Conservation (phyloP, 1,284 basidiomycete species). For the Crucibulum cyathiforme region DNA sequence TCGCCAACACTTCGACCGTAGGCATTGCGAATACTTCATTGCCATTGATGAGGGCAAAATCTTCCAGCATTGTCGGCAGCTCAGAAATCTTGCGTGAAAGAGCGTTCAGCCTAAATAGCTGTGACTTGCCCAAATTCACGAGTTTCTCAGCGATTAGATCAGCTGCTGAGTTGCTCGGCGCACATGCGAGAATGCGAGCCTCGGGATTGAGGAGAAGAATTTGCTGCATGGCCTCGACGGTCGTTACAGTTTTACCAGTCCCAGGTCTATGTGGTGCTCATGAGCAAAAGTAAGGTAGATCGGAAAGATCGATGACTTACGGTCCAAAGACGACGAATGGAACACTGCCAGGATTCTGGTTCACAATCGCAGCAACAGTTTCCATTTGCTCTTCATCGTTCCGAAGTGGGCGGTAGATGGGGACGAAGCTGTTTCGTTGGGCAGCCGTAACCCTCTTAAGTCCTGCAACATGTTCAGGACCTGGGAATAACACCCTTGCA, state of each 20-base stretch:
- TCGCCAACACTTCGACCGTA: conserved; percentile 35
- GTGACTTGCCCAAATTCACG: conserved; percentile 28
- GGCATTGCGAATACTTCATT: conserved; percentile 51
- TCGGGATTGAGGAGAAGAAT: conserved; percentile 39
- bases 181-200: conserved; percentile 49
- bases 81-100: conserved; percentile 42
- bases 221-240: conserved; percentile 57
- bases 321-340: conserved; percentile 65
- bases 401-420: conserved; percentile 43
- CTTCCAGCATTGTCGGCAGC: conserved; percentile 34
- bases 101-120: conserved; percentile 56
- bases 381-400: conserved; percentile 51
- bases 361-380: conserved; percentile 53
- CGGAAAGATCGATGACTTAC: conserved; percentile 35
- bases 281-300: not conserved
- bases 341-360: conserved; percentile 49
- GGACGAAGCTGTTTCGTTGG: conserved; percentile 29
- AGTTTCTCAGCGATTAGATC: conserved; percentile 55
- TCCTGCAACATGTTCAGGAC: conserved; percentile 30
- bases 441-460: conserved; percentile 22
- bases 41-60: conserved; percentile 45
- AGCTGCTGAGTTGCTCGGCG: conserved; percentile 66
- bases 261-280: conserved; percentile 47
- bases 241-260: conserved; percentile 59
- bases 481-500: conserved; percentile 53